phyloP scores from a whole-genome alignment of 441 rosid species.

The Lepidium campestre region DNA sequence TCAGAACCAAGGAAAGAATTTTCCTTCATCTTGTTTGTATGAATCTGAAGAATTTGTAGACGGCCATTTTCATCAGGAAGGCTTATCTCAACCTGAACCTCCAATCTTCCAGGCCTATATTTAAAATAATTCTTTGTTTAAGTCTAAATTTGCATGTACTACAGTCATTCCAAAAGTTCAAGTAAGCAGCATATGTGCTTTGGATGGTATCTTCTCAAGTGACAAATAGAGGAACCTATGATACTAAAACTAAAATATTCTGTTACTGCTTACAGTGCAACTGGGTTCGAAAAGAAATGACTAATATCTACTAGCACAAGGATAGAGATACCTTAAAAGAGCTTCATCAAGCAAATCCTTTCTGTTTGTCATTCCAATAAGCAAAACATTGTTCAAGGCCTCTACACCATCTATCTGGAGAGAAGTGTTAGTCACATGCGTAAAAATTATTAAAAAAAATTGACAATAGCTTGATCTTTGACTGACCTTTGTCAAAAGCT shows the following conservation, averaged over 20 bases:
- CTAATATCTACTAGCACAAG: not conserved
- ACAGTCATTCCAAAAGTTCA: not conserved
- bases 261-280: not conserved
- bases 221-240: not conserved
- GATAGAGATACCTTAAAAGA: conserved; percentile 69
- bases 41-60: conserved; percentile 92
- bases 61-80: conserved; percentile 99
- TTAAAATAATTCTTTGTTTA: not conserved
- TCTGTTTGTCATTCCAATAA: conserved; percentile 99
- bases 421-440: conserved; percentile 17
- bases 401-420: conserved; percentile 98
- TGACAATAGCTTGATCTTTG: conserved; percentile 12
- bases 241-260: not conserved
- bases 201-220: not conserved
- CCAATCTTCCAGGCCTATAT: conserved; percentile 88
- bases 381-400: conserved; percentile 93
- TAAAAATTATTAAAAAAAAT: not conserved
- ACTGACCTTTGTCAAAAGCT: conserved; percentile 91
- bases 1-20: conserved; percentile 89
- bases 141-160: not conserved
- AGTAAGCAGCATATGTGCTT: not conserved
- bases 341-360: conserved; percentile 99
- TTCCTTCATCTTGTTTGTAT: conserved; percentile 97
- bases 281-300: not conserved
- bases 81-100: conserved; percentile 98